Conservation (phyloP, 148 eudicot species). For the Agrostemma githago region DNA sequence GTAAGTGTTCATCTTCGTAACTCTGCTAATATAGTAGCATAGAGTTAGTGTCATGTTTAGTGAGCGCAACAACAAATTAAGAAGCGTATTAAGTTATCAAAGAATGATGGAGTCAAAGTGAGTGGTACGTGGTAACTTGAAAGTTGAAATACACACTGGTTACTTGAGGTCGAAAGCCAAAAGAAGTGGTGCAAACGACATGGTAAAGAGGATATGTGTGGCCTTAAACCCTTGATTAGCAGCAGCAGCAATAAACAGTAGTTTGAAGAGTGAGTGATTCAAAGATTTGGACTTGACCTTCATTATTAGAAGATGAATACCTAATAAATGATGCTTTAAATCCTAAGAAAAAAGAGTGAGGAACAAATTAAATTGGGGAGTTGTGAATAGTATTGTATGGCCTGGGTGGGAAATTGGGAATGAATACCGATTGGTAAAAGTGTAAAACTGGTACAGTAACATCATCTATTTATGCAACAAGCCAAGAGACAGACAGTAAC, state of each 20-base stretch:
- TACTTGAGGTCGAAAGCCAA: no score
- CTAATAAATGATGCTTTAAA: neutral
- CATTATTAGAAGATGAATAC: neutral
- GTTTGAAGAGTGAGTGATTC: no score
- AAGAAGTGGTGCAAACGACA: no score
- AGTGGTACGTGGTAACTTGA: neutral
- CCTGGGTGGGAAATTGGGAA: no score
- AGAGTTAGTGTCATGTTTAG: neutral
- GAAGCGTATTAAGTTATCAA: neutral
- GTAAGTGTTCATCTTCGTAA: conserved; percentile 73
- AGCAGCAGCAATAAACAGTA: no score
- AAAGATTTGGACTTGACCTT: no score
- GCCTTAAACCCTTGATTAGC: no score
- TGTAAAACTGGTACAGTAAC: neutral
- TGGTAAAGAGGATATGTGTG: no score
- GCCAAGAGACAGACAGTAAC: neutral
- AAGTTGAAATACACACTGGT: neutral
- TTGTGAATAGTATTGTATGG: no score
- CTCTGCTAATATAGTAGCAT: conserved; percentile 39
- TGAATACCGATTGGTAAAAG: no score
- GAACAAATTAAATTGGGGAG: neutral
- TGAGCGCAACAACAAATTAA: conserved; percentile 1
- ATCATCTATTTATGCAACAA: neutral
- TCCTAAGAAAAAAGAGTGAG: neutral
- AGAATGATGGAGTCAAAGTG: neutral